A percentile compares a stretch with the other conserved stretches of the same genome.
These are phyloP conservation scores for Spergularia azorica DNA, from an alignment of 179 eudicot species.

Conservation along the genomic window DNA sequence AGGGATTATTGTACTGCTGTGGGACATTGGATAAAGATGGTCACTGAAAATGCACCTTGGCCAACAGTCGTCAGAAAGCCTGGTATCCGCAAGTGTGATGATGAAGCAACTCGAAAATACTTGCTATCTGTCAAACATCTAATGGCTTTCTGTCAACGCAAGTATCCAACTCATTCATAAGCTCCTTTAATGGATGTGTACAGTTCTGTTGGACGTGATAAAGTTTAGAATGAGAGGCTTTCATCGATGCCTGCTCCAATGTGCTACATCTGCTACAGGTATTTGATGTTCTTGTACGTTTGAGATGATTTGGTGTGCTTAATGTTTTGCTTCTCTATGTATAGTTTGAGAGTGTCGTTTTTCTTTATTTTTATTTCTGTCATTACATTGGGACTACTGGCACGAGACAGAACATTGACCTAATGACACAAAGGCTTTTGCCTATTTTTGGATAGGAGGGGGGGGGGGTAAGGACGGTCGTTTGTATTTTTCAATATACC, in stretches of 20 bases:
- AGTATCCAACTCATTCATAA: constrained; percentile 81
- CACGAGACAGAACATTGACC: too few species aligned
- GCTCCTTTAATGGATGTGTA: constrained; percentile 79
- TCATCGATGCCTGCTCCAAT: constrained; percentile 71
- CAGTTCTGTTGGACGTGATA: constrained; percentile 32
- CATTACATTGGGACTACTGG: neutral
- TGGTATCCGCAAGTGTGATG: constrained; percentile 98
- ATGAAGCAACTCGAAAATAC: constrained; percentile 95
- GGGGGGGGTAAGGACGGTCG: too few species aligned
- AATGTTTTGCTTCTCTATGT: neutral
- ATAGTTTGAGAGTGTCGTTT: neutral
- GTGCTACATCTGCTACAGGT: constrained; percentile 12
- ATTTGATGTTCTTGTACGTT: neutral
- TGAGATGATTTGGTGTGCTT: neutral
- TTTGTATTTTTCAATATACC: too few species aligned
- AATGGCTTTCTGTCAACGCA: constrained; percentile 91
- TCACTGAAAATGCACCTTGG: constrained; percentile 99
- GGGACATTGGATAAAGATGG: constrained; percentile 90
- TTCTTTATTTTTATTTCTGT: neutral
- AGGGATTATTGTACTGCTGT: constrained; percentile 93
- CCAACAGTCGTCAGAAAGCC: constrained; percentile 99
- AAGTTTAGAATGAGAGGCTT: constrained; percentile 58
- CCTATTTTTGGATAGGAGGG: too few species aligned
- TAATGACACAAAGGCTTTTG: too few species aligned
- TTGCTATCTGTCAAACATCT: constrained; percentile 87